Evolutionary conservation across 129 eudicot genomes (phyloP), one percentile per base, ranked within the genome.

Genomic region (Rutidosis leptorrhynchoides): DNA sequence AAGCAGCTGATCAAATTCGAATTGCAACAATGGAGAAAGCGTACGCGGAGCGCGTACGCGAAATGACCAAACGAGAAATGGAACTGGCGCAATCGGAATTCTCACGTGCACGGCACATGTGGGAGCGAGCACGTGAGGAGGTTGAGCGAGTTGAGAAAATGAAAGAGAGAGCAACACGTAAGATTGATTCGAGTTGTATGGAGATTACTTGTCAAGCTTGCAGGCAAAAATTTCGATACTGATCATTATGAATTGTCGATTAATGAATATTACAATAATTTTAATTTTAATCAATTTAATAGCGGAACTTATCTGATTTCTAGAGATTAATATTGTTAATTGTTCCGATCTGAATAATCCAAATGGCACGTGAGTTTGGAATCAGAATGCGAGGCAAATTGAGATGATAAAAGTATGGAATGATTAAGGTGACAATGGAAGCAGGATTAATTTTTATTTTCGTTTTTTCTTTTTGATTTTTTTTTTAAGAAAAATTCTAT

Each of bases 121-220:
- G 97, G 97, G 93, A 90, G 40, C 78, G 85, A 62, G 93, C 97
- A 43, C 68, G 86, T 2, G 96, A 90, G 25, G 95, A 87, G 67
- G 86, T 87, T 1, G 86, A 82, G 9, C 70, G 80, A 48, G 97
- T 84, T 0, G 90, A 91, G 76, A 87, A 70, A 60, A 54, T 90
- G 80, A 90, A 79, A 37, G 93, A 80, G 7, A 67, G 80, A 21
- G 96, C 96, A 0, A 79, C 69, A 12, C 77, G 79, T 3, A 53
- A 77, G 66, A 78, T 78, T 28, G 83, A 83, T 73, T 60, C 84
- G 8, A 52, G 73, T 60, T 87, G 96, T 84, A 73, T 85, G 94
- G 97, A 91, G 70, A 80, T 91, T 76, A 91, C 97, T 75, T 91
- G 97, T 58, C 84, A 83, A 53, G 80, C 90, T 77, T 91, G 97